Evolutionary conservation across 345 rosid genomes (phyloP).

Genomic region (Barbarea vulgaris): DNA sequence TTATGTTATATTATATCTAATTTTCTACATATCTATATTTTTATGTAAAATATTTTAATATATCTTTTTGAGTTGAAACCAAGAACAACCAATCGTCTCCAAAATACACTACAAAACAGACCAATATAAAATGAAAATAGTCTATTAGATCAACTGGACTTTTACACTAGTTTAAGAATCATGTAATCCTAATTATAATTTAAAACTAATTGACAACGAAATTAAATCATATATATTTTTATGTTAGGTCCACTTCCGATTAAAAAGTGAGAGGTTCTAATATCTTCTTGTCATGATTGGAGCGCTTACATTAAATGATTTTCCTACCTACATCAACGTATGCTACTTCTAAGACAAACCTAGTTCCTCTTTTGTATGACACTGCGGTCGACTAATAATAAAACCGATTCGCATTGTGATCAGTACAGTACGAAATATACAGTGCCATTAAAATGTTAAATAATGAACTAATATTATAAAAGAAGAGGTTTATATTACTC

Average conservation of each 20-base stretch:
- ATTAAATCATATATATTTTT: too few relatives aligned
- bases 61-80: neutral
- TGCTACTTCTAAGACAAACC: conserved; percentile 6
- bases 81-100: neutral
- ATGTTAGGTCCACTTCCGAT: too few relatives aligned
- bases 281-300: too few relatives aligned
- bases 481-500: neutral
- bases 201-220: neutral
- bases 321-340: too few relatives aligned
- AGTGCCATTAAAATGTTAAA: neutral
- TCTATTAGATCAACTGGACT: neutral
- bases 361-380: neutral
- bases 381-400: neutral
- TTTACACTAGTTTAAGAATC: neutral
- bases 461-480: neutral
- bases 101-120: neutral
- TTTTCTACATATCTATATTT: neutral
- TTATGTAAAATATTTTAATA: neutral
- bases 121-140: neutral
- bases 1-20: neutral
- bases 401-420: conserved; percentile 11
- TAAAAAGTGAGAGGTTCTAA: too few relatives aligned
- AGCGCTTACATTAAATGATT: too few relatives aligned
- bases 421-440: conserved; percentile 12
- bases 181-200: neutral